Conservation (phyloP, 2,329 filamentous ascomycete genomes). For the Diaporthe velutina region DNA sequence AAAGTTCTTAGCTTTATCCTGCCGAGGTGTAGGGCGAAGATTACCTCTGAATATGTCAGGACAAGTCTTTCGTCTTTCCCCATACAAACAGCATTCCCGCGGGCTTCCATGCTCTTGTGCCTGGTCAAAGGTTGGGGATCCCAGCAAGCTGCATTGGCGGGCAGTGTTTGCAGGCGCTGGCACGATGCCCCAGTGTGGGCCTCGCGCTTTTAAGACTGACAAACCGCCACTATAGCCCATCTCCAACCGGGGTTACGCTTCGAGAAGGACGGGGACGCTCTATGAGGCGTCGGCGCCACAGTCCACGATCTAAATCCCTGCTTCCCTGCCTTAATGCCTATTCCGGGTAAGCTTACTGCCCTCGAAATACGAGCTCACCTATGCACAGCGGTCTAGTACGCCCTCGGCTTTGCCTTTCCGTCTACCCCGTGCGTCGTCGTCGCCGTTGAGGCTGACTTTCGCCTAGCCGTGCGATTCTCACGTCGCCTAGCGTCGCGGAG, state of each 20-base stretch:
- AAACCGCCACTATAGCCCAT: background rate
- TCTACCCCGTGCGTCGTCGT: background rate
- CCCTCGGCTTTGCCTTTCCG: background rate
- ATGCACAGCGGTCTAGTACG: background rate
- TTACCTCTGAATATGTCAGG: background rate
- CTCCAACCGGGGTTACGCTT: constrained; percentile 3
- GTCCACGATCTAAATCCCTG: constrained; percentile 2
- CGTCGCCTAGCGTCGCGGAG: background rate
- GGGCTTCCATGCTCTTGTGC: background rate
- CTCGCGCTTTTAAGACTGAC: background rate
- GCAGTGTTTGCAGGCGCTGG: background rate
- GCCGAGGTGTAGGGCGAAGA: background rate
- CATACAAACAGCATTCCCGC: background rate
- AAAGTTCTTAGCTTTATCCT: background rate
- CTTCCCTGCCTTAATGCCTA: background rate
- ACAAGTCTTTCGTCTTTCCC: background rate
- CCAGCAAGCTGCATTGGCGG: background rate
- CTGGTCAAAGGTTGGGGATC: constrained; percentile 11
- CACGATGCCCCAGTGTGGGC: background rate
- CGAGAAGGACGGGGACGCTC: constrained; percentile 13
- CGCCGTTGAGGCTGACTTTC: background rate
- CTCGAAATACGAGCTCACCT: constrained; percentile 8
- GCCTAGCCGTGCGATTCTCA: background rate
- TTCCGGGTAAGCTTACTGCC: constrained; percentile 1
- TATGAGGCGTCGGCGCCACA: background rate